A percentile compares a stretch with the other conserved stretches of the same genome.
Conservation (phyloP, 2,329 filamentous ascomycete species). For the Aureobasidium sp. region DNA sequence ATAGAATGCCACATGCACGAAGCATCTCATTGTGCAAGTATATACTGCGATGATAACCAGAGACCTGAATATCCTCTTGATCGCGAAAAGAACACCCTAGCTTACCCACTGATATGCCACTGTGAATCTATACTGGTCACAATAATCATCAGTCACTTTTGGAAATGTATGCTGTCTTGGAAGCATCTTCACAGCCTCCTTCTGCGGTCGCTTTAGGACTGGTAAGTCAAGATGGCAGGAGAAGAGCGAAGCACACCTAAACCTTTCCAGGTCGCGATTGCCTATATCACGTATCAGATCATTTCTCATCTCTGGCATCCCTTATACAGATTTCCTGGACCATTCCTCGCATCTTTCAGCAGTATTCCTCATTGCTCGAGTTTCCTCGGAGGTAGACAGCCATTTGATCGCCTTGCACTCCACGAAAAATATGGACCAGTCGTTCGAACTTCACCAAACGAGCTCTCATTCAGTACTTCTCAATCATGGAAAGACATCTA, state of each 20-base stretch:
- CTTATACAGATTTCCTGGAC: neutral
- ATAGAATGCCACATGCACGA: neutral
- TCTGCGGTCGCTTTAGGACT: neutral
- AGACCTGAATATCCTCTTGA: neutral
- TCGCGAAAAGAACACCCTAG: too few species aligned
- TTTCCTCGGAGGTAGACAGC: neutral
- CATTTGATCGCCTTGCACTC: neutral
- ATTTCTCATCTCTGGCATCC: neutral
- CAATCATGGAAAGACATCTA: neutral
- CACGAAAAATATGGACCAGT: neutral
- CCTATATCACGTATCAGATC: neutral
- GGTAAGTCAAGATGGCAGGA: neutral
- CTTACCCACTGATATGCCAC: neutral
- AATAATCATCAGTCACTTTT: neutral
- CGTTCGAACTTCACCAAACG: neutral
- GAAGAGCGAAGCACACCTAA: neutral
- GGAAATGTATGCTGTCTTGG: neutral
- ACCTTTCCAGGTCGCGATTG: neutral
- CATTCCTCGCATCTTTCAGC: conserved; percentile 18
- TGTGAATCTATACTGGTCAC: too few species aligned
- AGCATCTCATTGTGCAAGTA: neutral
- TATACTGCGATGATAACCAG: neutral
- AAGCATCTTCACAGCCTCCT: neutral
- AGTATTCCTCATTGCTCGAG: neutral
- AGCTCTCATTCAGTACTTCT: neutral